Evolutionary conservation across 2,329 filamentous ascomycete genomes (phyloP).

Genomic region (Hymenoscyphus scutula): DNA sequence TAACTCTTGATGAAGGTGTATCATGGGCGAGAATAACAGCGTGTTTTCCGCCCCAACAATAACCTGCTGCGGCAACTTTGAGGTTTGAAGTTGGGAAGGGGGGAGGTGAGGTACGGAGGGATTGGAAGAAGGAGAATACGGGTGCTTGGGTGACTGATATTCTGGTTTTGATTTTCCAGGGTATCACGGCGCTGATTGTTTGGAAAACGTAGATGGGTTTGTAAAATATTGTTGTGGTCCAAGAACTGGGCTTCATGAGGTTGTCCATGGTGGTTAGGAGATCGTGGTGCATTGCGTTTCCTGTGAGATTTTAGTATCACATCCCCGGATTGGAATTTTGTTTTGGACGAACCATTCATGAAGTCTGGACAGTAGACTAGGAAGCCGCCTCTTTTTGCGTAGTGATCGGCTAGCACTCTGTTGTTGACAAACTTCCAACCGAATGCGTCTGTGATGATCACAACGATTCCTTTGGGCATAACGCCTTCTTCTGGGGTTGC

Average conservation of each 20-base stretch:
- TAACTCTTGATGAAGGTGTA: constrained; percentile 29
- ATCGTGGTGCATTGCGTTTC: too few relatives aligned
- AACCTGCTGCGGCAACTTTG: constrained; percentile 54
- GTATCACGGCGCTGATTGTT: constrained; percentile 32
- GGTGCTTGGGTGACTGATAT: constrained; percentile 35
- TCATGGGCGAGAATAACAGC: constrained; percentile 47
- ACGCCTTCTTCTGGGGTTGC: constrained; percentile 30
- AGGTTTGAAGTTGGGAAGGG: constrained; percentile 32
- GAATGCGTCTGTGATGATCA: constrained; percentile 49
- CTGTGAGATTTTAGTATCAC: constrained; percentile 12
- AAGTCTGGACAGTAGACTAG: constrained; percentile 50
- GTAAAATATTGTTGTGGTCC: constrained; percentile 26
- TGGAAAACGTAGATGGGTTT: constrained; percentile 45
- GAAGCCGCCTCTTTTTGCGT: constrained; percentile 44
- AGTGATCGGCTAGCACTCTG: constrained; percentile 43
- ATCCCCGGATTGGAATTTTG: constrained; percentile 10
- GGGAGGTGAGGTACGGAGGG: constrained; percentile 36
- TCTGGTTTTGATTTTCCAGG: constrained; percentile 32
- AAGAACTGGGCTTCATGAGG: constrained; percentile 24
- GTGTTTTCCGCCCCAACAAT: constrained; percentile 63
- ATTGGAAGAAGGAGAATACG: constrained; percentile 40
- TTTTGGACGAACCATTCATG: constrained; percentile 41
- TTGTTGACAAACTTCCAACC: constrained; percentile 48
- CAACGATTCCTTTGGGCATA: constrained; percentile 41
- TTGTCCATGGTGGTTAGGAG: constrained; percentile 22